Evolutionary conservation across 106 monocot genomes (phyloP).

Genomic region (Posidonia australis): DNA sequence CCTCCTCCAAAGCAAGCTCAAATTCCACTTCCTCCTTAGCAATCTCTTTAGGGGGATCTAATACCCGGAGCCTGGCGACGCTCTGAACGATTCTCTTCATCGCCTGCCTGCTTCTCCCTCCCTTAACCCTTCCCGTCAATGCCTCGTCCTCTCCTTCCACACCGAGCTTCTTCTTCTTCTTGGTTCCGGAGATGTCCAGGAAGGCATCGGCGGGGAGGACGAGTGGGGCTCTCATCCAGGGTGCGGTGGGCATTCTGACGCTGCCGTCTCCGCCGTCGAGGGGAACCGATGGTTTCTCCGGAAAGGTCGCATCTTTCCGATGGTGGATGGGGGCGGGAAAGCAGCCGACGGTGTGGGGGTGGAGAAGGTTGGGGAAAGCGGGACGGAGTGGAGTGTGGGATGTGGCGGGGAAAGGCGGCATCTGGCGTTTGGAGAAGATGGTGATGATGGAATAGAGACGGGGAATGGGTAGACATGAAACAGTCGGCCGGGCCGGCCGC

Average conservation of each 20-base stretch:
- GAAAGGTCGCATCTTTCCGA: constrained; percentile 12
- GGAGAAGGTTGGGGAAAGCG: no score
- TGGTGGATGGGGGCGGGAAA: constrained; percentile 35
- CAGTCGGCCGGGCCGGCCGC: no score
- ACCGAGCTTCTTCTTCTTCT: constrained; percentile 5
- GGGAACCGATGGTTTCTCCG: constrained; percentile 20
- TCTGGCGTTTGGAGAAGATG: background rate
- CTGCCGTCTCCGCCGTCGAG: background rate
- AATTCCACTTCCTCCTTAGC: background rate
- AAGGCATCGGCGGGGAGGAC: constrained; percentile 27
- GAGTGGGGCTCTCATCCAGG: constrained; percentile 57
- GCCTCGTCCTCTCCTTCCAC: constrained; percentile 3
- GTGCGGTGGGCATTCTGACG: constrained; percentile 56
- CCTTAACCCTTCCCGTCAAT: constrained; percentile 39
- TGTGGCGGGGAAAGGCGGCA: no score
- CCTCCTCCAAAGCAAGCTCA: background rate
- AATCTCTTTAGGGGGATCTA: constrained; percentile 2
- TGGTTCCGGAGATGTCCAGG: constrained; percentile 16
- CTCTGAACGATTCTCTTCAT: constrained; percentile 44
- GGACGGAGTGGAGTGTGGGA: no score
- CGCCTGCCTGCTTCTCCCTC: constrained; percentile 44
- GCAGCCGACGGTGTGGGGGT: constrained; percentile 1
- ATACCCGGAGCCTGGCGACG: constrained; percentile 33
- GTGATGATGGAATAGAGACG: background rate
- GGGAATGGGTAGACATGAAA: constrained; percentile 2